A percentile compares a stretch with the other conserved stretches of the same genome.
phyloP scores from a whole-genome alignment of 2,329 filamentous ascomycete species.

The Pseudohalonectria lignicola region DNA sequence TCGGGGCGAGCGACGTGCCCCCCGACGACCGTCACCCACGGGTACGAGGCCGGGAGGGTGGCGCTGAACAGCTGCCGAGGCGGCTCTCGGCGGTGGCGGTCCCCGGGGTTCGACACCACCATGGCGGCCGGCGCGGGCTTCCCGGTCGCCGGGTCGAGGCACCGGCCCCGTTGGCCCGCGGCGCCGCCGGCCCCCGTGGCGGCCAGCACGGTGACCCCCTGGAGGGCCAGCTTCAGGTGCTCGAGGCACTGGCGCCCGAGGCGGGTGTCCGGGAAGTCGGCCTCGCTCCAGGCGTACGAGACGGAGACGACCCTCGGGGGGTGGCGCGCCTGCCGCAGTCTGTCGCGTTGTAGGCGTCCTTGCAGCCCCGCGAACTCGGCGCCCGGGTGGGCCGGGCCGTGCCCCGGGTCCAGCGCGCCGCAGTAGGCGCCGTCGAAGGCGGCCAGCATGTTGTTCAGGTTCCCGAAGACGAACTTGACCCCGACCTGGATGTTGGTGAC shows the following conservation, averaged over 20 bases:
- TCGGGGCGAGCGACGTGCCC: too few relatives aligned
- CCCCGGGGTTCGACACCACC: too few relatives aligned
- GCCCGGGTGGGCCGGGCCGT: slow-evolving; percentile 40
- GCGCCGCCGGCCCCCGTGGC: slow-evolving; percentile 29
- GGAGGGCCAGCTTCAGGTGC: slow-evolving; percentile 33
- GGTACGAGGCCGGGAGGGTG: too few relatives aligned
- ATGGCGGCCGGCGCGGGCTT: background rate
- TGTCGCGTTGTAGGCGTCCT: slow-evolving; percentile 26
- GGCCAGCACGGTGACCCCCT: slow-evolving; percentile 27
- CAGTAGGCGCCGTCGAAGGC: slow-evolving; percentile 38
- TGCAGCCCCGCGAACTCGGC: too few relatives aligned
- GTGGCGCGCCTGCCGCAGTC: background rate
- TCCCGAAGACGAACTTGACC: slow-evolving; percentile 18
- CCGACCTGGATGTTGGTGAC: slow-evolving; percentile 15
- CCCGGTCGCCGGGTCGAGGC: slow-evolving; percentile 17
- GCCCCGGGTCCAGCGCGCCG: slow-evolving; percentile 30
- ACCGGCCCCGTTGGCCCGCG: slow-evolving; percentile 17
- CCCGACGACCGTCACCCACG: too few relatives aligned
- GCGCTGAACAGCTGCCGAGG: too few relatives aligned
- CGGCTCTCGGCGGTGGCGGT: too few relatives aligned
- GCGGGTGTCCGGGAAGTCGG: slow-evolving; percentile 32
- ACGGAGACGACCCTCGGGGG: slow-evolving; percentile 34
- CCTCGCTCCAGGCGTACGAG: slow-evolving; percentile 37
- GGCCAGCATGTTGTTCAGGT: slow-evolving; percentile 33
- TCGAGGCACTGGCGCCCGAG: slow-evolving; percentile 29